Conservation (phyloP, 768 basidiomycete genomes). For the Cyathus striatus region DNA sequence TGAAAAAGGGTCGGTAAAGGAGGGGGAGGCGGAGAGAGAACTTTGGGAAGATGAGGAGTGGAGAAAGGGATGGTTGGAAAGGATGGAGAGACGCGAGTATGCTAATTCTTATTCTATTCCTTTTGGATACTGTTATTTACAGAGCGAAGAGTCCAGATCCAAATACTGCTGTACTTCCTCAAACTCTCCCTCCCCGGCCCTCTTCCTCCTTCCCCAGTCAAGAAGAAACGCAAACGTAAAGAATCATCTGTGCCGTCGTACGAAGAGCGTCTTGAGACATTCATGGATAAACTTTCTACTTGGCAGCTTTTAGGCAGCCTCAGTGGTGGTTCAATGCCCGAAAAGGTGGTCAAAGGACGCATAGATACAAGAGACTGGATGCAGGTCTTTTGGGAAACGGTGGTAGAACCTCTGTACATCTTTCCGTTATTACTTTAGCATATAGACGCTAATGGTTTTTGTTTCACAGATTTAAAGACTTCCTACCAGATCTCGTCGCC, state of each 20-base stretch:
- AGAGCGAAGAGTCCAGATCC: constrained; percentile 70
- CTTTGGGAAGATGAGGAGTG: constrained; percentile 51
- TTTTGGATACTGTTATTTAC: background rate
- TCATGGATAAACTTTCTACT: constrained; percentile 76
- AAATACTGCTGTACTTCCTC: constrained; percentile 66
- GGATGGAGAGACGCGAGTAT: constrained; percentile 68
- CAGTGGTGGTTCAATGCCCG: constrained; percentile 10
- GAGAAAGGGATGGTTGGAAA: constrained; percentile 51
- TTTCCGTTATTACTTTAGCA: no score
- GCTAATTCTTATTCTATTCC: constrained; percentile 8
- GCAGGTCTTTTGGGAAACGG: constrained; percentile 62
- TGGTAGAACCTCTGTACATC: constrained; percentile 61
- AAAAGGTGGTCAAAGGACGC: constrained; percentile 8
- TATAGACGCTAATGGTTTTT: constrained; percentile 1
- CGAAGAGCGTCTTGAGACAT: constrained; percentile 59
- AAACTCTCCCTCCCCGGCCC: constrained; percentile 58
- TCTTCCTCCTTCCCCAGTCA: constrained; percentile 16
- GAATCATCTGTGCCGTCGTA: constrained; percentile 12
- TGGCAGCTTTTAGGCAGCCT: constrained; percentile 62
- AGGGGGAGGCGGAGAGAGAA: constrained; percentile 16
- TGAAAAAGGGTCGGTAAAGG: constrained; percentile 37
- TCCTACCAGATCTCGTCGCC: constrained; percentile 46
- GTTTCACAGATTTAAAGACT: constrained; percentile 44
- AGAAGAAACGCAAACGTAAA: constrained; percentile 22
- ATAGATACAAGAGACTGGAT: constrained; percentile 59